Evolutionary conservation across 1,284 basidiomycete species (phyloP), one percentile per base, ranked within the genome.

Genomic region (Ganoderma resinaceum): DNA sequence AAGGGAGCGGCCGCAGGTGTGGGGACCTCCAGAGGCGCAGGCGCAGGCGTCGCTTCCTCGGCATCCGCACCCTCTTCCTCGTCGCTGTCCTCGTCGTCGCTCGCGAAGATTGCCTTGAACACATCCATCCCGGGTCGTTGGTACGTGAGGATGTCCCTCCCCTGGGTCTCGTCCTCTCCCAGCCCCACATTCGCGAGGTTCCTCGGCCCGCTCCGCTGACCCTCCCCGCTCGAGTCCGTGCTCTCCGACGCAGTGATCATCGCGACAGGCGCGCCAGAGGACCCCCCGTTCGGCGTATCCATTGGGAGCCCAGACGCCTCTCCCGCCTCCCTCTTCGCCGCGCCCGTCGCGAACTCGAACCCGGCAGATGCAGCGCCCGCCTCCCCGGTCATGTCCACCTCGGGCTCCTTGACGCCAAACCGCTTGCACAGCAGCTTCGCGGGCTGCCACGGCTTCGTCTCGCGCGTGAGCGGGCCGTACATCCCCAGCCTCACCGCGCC

Each of bases 101-200:
- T 95, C 7, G 94, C 95, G 78, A 96, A 97, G 70, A 97, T 96
- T 1, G 95, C 95, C 78, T 97, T 97, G 86, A 98, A 99, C 49
- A 99, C 90, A 76, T 97, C 94, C 85, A 96, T 94, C 2, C 90
- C 83, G 1, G 97, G 97, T 57, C 94, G 88, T 70, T 93, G 85
- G 78, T 97, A 97, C 0, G 92, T 95, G 72, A 97, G 82, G 12
- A 90, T 96, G 76, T 98, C 96, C 52, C 86, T 79, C 0, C 95
- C 95, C 77, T 97, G 95, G 58, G 86, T 87, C 61, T 95, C 93
- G 76, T 98, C 96, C 62, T 97, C 95, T 12, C 94, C 96, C 43
- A 90, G 82, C 0, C 96, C 96, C 38, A 98, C 87, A 76, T 95
- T 95, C 2, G 87, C 84, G 67, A 92, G 74, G 72, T 93, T 89